Percentiles rank a stretch among this genome's conserved stretches.
Evolutionary conservation across 305 asterid genomes (phyloP).

Genomic region (Fraxinus platypoda): DNA sequence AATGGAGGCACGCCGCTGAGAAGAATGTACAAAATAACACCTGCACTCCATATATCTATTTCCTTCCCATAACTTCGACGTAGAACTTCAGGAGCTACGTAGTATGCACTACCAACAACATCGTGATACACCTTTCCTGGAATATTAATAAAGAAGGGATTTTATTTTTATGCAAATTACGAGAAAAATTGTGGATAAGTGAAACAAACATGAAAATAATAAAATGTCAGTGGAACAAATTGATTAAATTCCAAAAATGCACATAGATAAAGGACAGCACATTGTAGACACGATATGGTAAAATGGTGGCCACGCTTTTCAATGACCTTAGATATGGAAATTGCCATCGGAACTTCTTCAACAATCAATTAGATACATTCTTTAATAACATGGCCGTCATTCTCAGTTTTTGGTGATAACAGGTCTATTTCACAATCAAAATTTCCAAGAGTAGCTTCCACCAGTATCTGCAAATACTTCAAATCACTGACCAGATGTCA

Average conservation of each 20-base stretch:
- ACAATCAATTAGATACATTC: background rate
- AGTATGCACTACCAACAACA: conserved; percentile 73
- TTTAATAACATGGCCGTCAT: background rate
- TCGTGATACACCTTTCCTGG: conserved; percentile 64
- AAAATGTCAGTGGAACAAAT: background rate
- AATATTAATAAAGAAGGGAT: conserved; percentile 14
- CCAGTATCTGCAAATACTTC: background rate
- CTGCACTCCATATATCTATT: conserved; percentile 75
- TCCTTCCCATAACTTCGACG: conserved; percentile 62
- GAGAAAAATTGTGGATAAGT: background rate
- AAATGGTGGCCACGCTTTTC: background rate
- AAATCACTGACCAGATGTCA: background rate
- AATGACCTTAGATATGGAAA: background rate
- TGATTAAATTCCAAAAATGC: background rate
- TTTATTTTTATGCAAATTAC: conserved; percentile 7
- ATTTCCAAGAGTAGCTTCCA: background rate
- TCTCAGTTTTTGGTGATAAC: background rate
- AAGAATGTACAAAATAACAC: conserved; percentile 66
- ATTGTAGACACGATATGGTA: background rate
- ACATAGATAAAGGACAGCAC: background rate
- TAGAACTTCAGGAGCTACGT: conserved; percentile 71
- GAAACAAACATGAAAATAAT: background rate
- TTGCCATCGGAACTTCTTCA: background rate
- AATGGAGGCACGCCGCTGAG: conserved; percentile 78
- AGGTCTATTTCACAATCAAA: background rate